Evolutionary conservation across 768 basidiomycete genomes (phyloP).

Genomic region (Suillus clintonianus): DNA sequence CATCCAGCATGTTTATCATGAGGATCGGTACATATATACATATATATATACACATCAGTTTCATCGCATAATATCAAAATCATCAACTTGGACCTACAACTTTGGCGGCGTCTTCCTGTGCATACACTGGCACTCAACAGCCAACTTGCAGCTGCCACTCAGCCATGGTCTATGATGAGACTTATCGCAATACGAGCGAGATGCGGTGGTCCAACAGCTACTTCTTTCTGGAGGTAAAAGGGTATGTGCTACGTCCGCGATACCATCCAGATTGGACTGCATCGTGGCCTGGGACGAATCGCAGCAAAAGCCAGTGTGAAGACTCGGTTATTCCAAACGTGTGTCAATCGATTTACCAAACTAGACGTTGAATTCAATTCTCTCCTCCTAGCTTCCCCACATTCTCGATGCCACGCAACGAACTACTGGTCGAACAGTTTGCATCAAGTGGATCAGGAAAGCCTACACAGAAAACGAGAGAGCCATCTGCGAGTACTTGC

Average conservation of each 20-base stretch:
- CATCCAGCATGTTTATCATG: not conserved
- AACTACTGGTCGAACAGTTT: slow-evolving; percentile 6
- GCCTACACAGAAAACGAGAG: slow-evolving; percentile 6
- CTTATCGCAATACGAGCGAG: slow-evolving; percentile 4
- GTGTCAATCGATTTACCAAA: too few species aligned
- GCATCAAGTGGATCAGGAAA: slow-evolving; percentile 14
- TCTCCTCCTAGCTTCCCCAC: slow-evolving; percentile 2
- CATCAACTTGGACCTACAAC: not conserved
- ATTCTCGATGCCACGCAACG: slow-evolving; percentile 12
- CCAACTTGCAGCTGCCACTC: not conserved
- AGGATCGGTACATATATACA: not conserved
- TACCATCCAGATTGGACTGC: slow-evolving; percentile 29
- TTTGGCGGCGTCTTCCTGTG: not conserved
- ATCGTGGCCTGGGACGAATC: slow-evolving; percentile 23
- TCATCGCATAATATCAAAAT: not conserved
- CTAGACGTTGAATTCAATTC: too few species aligned
- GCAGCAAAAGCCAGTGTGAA: not conserved
- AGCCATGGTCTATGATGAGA: not conserved
- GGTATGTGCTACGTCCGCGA: slow-evolving; percentile 27
- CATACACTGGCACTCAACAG: not conserved
- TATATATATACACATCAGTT: too few species aligned
- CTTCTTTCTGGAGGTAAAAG: slow-evolving; percentile 15
- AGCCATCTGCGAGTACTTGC: not conserved
- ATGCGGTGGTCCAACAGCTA: slow-evolving; percentile 20
- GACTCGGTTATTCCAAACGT: not conserved